Evolutionary conservation across 768 basidiomycete genomes (phyloP).

Genomic region (Mycena maculata): DNA sequence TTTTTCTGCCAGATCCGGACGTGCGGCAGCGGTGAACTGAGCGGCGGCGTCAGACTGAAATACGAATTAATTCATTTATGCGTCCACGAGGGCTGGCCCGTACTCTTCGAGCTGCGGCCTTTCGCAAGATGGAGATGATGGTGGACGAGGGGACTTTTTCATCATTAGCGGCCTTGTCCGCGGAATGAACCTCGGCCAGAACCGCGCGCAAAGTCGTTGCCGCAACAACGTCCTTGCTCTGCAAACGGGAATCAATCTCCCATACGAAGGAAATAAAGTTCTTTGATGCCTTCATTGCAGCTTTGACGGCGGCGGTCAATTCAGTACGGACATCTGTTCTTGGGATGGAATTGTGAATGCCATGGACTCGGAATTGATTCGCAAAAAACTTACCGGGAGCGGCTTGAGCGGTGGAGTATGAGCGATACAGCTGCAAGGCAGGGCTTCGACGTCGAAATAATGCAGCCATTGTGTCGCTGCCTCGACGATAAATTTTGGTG

Average conservation of each 20-base stretch:
- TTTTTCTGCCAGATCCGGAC: constrained; percentile 73
- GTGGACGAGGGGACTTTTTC: constrained; percentile 57
- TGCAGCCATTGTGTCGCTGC: neutral
- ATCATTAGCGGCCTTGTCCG: constrained; percentile 65
- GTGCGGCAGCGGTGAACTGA: constrained; percentile 66
- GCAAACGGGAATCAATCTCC: constrained; percentile 12
- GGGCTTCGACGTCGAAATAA: neutral
- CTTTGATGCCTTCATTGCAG: constrained; percentile 72
- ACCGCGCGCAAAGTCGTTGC: constrained; percentile 72
- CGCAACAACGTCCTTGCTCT: constrained; percentile 68
- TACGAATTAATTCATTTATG: constrained; percentile 11
- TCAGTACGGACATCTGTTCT: constrained; percentile 63
- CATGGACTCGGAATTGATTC: no score
- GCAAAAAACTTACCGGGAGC: constrained; percentile 11
- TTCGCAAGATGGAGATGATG: constrained; percentile 66
- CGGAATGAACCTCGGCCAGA: constrained; percentile 74
- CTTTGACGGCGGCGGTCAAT: constrained; percentile 66
- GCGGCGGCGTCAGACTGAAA: constrained; percentile 68
- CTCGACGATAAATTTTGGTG: no score
- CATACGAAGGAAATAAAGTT: neutral
- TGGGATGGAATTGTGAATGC: neutral
- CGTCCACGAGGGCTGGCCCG: constrained; percentile 40
- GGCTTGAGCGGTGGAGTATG: constrained; percentile 4
- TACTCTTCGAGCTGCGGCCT: constrained; percentile 69
- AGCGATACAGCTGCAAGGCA: constrained; percentile 4